phyloP scores from a whole-genome alignment of 495 filamentous ascomycete genomes.

The Penicillium steckii region DNA sequence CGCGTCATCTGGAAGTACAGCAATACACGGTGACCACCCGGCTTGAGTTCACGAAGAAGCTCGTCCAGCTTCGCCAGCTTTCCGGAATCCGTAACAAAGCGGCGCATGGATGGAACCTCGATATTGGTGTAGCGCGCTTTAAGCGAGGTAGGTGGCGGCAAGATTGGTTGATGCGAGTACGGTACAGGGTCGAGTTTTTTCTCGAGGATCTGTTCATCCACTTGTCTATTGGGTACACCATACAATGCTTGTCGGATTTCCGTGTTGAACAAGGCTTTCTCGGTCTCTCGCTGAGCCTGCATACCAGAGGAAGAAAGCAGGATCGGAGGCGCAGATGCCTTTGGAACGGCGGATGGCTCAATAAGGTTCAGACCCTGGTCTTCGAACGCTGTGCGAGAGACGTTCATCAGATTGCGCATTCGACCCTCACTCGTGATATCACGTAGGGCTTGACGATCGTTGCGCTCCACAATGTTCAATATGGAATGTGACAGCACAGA shows the following conservation, averaged over 20 bases:
- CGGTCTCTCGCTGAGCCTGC: constrained; percentile 61
- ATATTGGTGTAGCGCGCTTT: constrained; percentile 87
- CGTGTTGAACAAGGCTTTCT: constrained; percentile 75
- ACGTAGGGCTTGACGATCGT: constrained; percentile 63
- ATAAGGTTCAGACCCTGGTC: constrained; percentile 69
- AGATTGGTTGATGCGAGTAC: constrained; percentile 60
- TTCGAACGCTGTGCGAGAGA: constrained; percentile 65
- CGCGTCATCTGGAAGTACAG: constrained; percentile 99
- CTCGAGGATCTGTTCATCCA: constrained; percentile 72
- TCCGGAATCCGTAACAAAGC: constrained; percentile 96
- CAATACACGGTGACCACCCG: constrained; percentile 88
- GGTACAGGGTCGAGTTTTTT: constrained; percentile 61
- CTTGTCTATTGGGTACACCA: constrained; percentile 54
- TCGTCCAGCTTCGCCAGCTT: constrained; percentile 92
- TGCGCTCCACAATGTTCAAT: constrained; percentile 73
- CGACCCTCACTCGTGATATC: constrained; percentile 71
- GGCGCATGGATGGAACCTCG: constrained; percentile 93
- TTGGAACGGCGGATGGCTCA: constrained; percentile 74
- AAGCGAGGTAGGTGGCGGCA: constrained; percentile 73
- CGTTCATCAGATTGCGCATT: constrained; percentile 72
- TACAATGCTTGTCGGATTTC: constrained; percentile 72
- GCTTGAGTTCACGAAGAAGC: constrained; percentile 83
- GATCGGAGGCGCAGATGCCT: constrained; percentile 84
- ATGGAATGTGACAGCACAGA: constrained; percentile 71
- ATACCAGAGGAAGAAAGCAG: constrained; percentile 73